phyloP scores from a whole-genome alignment of 2,329 filamentous ascomycete species.

The Venturia aucupariae region DNA sequence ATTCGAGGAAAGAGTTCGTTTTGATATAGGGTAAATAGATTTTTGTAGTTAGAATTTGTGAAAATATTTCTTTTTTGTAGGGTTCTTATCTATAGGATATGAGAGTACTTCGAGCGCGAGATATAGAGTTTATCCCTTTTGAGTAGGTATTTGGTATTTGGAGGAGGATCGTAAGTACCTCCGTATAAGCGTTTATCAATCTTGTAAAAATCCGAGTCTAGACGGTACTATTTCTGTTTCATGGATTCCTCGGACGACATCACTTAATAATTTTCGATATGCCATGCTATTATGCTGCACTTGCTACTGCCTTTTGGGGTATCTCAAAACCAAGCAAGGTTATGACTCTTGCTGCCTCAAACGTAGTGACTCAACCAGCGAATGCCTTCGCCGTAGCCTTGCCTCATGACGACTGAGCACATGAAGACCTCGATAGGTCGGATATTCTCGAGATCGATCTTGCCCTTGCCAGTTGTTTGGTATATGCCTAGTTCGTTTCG shows the following conservation, averaged over 20 bases:
- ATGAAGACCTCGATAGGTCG: conserved; percentile 86
- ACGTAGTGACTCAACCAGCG: conserved; percentile 35
- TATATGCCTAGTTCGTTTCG: conserved; percentile 86
- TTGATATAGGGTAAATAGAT: too few relatives aligned
- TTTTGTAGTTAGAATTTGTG: too few relatives aligned
- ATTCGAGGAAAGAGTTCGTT: too few relatives aligned
- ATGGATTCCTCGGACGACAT: neutral
- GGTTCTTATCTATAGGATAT: too few relatives aligned
- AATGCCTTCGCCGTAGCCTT: conserved; percentile 32
- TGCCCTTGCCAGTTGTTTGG: conserved; percentile 94
- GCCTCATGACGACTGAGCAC: conserved; percentile 10
- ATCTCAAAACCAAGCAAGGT: neutral
- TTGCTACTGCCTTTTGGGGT: neutral
- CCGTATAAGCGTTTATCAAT: neutral
- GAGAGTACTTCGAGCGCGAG: too few relatives aligned
- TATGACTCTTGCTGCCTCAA: conserved; percentile 17
- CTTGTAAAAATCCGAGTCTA: neutral
- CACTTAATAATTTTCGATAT: neutral
- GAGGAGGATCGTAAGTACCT: neutral
- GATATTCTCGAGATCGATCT: conserved; percentile 84
- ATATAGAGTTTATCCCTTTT: too few relatives aligned
- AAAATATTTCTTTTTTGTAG: too few relatives aligned
- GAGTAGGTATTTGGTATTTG: too few relatives aligned
- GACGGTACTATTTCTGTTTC: neutral
- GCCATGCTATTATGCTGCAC: neutral